Evolutionary conservation across 2,329 filamentous ascomycete species (phyloP), one percentile per base, ranked within the genome.

Genomic region (Aspergillus viridinutans): DNA sequence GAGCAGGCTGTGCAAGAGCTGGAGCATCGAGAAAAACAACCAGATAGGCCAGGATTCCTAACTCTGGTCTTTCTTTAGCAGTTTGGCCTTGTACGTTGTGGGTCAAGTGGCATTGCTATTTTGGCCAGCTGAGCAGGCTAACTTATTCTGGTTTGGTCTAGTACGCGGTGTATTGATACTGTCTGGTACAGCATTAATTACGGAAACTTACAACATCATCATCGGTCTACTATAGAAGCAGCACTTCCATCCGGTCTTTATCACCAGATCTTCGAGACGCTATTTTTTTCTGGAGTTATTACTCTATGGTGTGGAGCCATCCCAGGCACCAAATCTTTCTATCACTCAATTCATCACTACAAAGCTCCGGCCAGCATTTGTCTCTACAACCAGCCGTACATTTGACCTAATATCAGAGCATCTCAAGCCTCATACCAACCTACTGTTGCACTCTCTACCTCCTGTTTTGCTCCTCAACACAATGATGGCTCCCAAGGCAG

Each of bases 101-200:
- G 35, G n/a, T 40, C 35, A n/a, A n/a, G n/a, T 40, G 35, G 35
- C n/a, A 54, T 55, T 59, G 53, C 55, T 61, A 59, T 61, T 61
- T 59, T 58, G 49, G 50, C 58, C 29, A 32, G 43, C 53, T 35
- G 50, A 53, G 38, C 21, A 23, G 20, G 40, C 57, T 58, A 54
- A 58, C 57, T 48, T 14, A 6, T 3, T 23, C 14, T 12, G 48
- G 54, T 23, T 40, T 54, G 56, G 35, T 20, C 26, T 32, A 29
- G 38, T 56, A 47, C 47, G 3, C 9, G n/a, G 45, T 12, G 53
- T 61, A 56, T 58, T 49, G 23, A 53, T 56, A 61, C 59, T 47
- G 55, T 61, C 49, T 53, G 53, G 49, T 58, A 61, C 59, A 29
- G 49, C 5, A 25, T 10, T 54, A 35, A n/a, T 40, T 40, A 40